Base-by-base conservation (phyloP, 805 yeast species). In the Maudiozyma pseudohumilis region DNA sequence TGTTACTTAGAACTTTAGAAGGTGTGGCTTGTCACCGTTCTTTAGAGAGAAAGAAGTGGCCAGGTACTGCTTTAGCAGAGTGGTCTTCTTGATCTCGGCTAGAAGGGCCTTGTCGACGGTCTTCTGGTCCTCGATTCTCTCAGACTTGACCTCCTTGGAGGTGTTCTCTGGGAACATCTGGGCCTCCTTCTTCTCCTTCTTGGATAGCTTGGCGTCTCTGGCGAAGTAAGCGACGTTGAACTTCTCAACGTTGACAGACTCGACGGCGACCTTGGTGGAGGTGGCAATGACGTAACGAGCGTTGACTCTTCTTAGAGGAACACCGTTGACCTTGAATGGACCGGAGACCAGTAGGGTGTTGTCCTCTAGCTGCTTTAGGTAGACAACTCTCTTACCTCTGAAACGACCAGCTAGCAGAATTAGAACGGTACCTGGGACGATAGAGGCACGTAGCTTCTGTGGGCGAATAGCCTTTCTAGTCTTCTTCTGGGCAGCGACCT, bases 301-400 rank as follows among this genome's bases (percentile, higher is more conserved):
- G 70, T 89, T 92, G 59, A 89, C 97, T 78, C 96, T 85, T 82
- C 97, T 87, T 69, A 89, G 77, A 68, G 98, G 97, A 56, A 89
- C 98, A 76, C 98, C 98, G 75, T 89, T 89, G 63, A 89, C 85
- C 80, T 92, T 89, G 95, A 89, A 92, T 62, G 98, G 98, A 68
- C 98, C 98, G 47, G 96, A 73, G 49, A 89, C 95, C 65, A 89
- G 82, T 61, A 89, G 75, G 52, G 96, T 89, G 86, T 86, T 85
- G 80, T 92, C 97, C 74, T 87, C 95, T 65, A 92, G 78, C 70
- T 81, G 72, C 81, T 89, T 89, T 69, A 89, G 80, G 82, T 82
- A 83, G 53, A 89, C 97, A 60, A 92, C 98, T 75, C 97, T 88
- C 85, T 89, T 92, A 70, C 98, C 98, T 74, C 98, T 85, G 94